Evolutionary conservation across 352 stramenopile species (phyloP).

Genomic region (Phytophthora pluvialis): DNA sequence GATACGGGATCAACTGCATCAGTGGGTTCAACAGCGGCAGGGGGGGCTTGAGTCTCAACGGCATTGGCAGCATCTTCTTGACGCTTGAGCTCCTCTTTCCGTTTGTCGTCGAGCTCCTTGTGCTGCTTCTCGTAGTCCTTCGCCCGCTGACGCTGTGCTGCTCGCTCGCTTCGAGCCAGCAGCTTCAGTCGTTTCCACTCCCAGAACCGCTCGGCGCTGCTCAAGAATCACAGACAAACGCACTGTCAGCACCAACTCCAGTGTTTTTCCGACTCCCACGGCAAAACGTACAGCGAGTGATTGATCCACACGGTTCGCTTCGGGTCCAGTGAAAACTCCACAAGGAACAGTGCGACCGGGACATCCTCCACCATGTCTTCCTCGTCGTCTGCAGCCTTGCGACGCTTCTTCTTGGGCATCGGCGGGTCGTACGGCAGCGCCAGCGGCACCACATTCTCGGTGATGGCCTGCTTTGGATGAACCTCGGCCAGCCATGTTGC

Average conservation of each 20-base stretch:
- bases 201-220: conserved; percentile 55
- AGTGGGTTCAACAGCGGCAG: neutral
- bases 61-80: neutral
- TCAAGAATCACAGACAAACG: neutral
- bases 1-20: neutral
- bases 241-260: conserved; percentile 4
- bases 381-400: conserved; percentile 18
- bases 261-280: neutral
- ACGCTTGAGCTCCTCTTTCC: conserved; percentile 18
- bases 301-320: conserved; percentile 70
- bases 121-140: conserved; percentile 28
- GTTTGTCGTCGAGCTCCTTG: conserved; percentile 12
- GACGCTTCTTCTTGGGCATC: conserved; percentile 22
- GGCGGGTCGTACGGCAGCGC: conserved; percentile 18
- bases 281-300: conserved; percentile 59
- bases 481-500: conserved; percentile 37
- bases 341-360: conserved; percentile 66
- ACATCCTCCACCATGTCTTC: conserved; percentile 38
- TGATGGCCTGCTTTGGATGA: conserved; percentile 39
- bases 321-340: conserved; percentile 74
- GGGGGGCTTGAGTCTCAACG: neutral
- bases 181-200: conserved; percentile 50
- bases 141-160: conserved; percentile 14
- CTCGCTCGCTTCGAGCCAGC: conserved; percentile 35
- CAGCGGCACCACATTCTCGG: conserved; percentile 36